Evolutionary conservation across 2,329 filamentous ascomycete genomes (phyloP).

Genomic region (Aspergillus awamori): DNA sequence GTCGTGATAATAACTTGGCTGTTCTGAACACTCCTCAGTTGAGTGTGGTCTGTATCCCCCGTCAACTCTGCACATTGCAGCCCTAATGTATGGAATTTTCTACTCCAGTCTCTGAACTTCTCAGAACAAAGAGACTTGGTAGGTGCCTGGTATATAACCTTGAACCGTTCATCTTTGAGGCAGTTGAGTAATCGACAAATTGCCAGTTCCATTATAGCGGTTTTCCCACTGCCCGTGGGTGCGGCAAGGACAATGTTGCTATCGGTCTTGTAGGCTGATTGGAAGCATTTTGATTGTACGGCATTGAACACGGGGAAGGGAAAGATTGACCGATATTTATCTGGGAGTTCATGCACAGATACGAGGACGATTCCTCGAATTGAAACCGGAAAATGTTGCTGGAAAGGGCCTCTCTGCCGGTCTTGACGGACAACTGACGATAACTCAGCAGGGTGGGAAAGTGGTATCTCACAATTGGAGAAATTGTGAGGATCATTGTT

Average conservation of each 20-base stretch:
- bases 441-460: not conserved
- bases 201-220: slow-evolving; percentile 76
- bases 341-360: slow-evolving; percentile 64
- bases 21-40: slow-evolving; percentile 69
- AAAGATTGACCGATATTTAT: slow-evolving; percentile 71
- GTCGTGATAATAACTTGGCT: slow-evolving; percentile 85
- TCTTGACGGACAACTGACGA: not conserved
- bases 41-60: slow-evolving; percentile 71
- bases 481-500: not conserved
- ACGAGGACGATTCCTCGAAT: slow-evolving; percentile 65
- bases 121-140: slow-evolving; percentile 83
- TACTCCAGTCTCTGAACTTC: slow-evolving; percentile 73
- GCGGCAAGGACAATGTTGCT: slow-evolving; percentile 80
- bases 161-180: slow-evolving; percentile 65
- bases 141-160: slow-evolving; percentile 82
- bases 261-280: slow-evolving; percentile 64
- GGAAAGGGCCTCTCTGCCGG: slow-evolving; percentile 19
- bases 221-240: slow-evolving; percentile 85
- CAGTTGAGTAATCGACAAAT: slow-evolving; percentile 70
- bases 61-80: slow-evolving; percentile 76
- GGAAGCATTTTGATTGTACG: slow-evolving; percentile 79
- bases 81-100: slow-evolving; percentile 69
- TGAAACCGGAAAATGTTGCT: slow-evolving; percentile 31
- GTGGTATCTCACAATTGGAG: not conserved
- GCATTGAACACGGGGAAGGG: slow-evolving; percentile 77